These are phyloP conservation scores for Aspergillaceae sp. DNA, from an alignment of 2,329 filamentous ascomycete species.

Conservation along the genomic window DNA sequence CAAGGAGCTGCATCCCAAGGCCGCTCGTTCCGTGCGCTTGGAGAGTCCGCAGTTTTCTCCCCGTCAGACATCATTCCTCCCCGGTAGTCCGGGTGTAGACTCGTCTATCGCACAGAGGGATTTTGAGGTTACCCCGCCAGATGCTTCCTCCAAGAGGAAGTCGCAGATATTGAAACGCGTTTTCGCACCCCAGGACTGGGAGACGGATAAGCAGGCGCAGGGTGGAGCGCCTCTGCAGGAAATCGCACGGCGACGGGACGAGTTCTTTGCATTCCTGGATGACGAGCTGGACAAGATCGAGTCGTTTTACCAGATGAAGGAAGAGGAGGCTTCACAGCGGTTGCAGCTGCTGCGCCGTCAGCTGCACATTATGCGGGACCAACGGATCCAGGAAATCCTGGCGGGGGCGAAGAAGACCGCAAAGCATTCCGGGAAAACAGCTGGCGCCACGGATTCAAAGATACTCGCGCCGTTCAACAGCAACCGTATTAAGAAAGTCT, in stretches of 20 bases:
- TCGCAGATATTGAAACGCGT: constrained; percentile 32
- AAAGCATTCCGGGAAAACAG: constrained; percentile 13
- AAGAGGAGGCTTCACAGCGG: constrained; percentile 70
- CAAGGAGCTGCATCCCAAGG: too few species aligned
- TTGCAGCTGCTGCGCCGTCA: constrained; percentile 67
- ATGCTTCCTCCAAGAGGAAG: constrained; percentile 7
- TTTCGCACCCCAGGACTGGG: constrained; percentile 28
- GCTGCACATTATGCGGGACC: constrained; percentile 85
- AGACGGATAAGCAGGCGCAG: constrained; percentile 41
- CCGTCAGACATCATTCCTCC: neutral
- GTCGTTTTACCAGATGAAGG: constrained; percentile 77
- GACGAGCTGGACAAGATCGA: constrained; percentile 85
- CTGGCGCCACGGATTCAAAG: constrained; percentile 12
- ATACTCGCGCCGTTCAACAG: constrained; percentile 18
- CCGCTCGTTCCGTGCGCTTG: neutral
- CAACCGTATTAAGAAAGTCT: constrained; percentile 28
- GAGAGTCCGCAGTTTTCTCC: constrained; percentile 6
- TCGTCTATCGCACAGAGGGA: too few species aligned
- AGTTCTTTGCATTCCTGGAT: constrained; percentile 82
- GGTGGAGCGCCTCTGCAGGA: constrained; percentile 49
- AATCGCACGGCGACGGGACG: constrained; percentile 64
- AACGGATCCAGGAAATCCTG: constrained; percentile 64
- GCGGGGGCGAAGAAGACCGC: constrained; percentile 34
- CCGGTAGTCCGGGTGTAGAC: too few species aligned
- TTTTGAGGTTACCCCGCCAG: neutral